These are phyloP conservation scores for Alternaria solani DNA, from an alignment of 2,329 filamentous ascomycete species.

Conservation along the genomic window DNA sequence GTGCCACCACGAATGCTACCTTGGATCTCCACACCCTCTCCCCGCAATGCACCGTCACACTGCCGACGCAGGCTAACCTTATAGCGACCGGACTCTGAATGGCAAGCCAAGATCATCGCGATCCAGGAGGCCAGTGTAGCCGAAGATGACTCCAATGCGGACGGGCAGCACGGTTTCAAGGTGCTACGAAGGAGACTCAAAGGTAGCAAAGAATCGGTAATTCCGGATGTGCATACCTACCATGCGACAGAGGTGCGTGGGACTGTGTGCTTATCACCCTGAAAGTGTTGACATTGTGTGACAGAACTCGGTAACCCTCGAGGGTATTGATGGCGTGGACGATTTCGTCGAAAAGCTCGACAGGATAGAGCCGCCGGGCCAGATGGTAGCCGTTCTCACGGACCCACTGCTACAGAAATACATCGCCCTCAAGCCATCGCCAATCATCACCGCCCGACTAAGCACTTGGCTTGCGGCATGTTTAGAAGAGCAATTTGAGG, in stretches of 20 bases:
- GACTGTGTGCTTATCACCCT: background rate
- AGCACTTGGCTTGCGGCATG: slow-evolving; percentile 50
- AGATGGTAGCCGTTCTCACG: slow-evolving; percentile 77
- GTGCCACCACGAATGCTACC: slow-evolving; percentile 24
- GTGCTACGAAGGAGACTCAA: slow-evolving; percentile 64
- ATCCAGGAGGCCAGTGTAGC: slow-evolving; percentile 68
- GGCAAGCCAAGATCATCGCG: slow-evolving; percentile 71
- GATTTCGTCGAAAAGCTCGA: slow-evolving; percentile 77
- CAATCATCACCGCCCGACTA: slow-evolving; percentile 39
- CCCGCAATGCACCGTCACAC: slow-evolving; percentile 26
- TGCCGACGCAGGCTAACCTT: slow-evolving; percentile 31
- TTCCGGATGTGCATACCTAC: slow-evolving; percentile 76
- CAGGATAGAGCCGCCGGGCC: slow-evolving; percentile 80
- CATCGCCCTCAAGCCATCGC: slow-evolving; percentile 63
- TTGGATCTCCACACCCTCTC: slow-evolving; percentile 14
- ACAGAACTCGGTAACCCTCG: slow-evolving; percentile 62
- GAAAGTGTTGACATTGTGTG: slow-evolving; percentile 16
- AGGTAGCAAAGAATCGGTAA: slow-evolving; percentile 58
- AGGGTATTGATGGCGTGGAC: slow-evolving; percentile 77
- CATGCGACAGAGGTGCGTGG: slow-evolving; percentile 68
- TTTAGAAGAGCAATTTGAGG: slow-evolving; percentile 48
- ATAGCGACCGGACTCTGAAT: slow-evolving; percentile 75
- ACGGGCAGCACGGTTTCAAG: slow-evolving; percentile 66
- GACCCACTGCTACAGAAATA: slow-evolving; percentile 81
- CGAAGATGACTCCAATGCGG: slow-evolving; percentile 49